These are phyloP conservation scores for Aegilops sharonensis DNA, from an alignment of 176 grass and related monocot genomes.

Conservation along the genomic window DNA sequence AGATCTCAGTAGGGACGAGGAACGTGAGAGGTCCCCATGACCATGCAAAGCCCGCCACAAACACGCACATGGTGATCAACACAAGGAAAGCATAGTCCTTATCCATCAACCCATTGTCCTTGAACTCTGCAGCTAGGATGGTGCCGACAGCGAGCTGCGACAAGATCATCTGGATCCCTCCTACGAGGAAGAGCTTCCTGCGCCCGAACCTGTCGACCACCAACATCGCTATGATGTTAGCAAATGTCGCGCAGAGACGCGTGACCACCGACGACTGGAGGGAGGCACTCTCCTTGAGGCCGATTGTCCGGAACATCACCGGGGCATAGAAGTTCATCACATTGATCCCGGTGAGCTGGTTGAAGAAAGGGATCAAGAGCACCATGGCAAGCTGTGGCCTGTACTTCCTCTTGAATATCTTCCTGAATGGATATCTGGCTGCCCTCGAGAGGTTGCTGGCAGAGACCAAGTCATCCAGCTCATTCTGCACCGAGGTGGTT, in stretches of 20 bases:
- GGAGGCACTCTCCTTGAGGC: conserved; percentile 49
- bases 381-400: conserved; percentile 72
- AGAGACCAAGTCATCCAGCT: conserved; percentile 71
- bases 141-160: conserved; percentile 50
- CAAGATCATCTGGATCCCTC: conserved; percentile 73
- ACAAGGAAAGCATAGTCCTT: conserved; percentile 51
- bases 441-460: conserved; percentile 50
- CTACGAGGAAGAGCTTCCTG: conserved; percentile 53
- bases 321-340: conserved; percentile 80
- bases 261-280: conserved; percentile 57
- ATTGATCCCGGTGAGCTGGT: conserved; percentile 73
- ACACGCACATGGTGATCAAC: conserved; percentile 59
- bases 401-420: conserved; percentile 64
- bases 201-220: conserved; percentile 62
- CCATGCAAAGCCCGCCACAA: conserved; percentile 68
- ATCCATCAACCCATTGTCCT: conserved; percentile 57
- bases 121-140: conserved; percentile 59
- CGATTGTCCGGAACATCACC: conserved; percentile 62
- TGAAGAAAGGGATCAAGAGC: conserved; percentile 63
- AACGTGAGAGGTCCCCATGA: conserved; percentile 82
- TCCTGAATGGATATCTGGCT: conserved; percentile 42
- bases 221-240: conserved; percentile 68
- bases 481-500: conserved; percentile 52
- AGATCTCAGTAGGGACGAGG: conserved; percentile 64
- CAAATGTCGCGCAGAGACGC: conserved; percentile 50